phyloP scores from a whole-genome alignment of 306 rosid genomes.

The Prunus armeniaca region DNA sequence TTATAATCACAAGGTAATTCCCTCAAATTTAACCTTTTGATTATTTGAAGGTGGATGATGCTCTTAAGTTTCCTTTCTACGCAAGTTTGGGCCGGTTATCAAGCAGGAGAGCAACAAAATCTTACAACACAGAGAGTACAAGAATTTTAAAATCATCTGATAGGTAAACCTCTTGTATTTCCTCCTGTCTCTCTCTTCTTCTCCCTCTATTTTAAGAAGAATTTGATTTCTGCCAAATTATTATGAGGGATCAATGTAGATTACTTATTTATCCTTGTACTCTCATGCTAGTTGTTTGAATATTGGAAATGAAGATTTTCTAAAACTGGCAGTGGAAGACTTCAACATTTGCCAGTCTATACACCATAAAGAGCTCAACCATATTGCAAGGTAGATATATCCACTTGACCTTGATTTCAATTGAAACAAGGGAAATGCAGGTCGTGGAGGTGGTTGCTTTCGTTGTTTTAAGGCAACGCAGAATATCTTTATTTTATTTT shows the following conservation, averaged over 20 bases:
- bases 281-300: constrained; percentile 49
- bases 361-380: constrained; percentile 55
- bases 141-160: constrained; percentile 66
- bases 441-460: too few species aligned
- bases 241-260: neutral
- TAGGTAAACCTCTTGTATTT: constrained; percentile 32
- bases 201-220: neutral
- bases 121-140: constrained; percentile 45
- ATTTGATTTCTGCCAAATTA: neutral
- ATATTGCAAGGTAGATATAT: constrained; percentile 48
- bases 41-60: constrained; percentile 49
- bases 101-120: constrained; percentile 54
- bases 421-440: too few species aligned
- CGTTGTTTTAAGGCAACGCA: neutral
- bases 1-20: neutral
- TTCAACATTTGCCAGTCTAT: constrained; percentile 67
- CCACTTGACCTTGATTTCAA: neutral
- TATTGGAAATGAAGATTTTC: constrained; percentile 57
- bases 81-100: constrained; percentile 59
- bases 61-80: constrained; percentile 52
- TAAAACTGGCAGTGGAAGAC: constrained; percentile 73
- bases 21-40: constrained; percentile 15
- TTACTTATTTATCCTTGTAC: neutral
- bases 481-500: neutral
- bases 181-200: neutral